Base-by-base conservation (phyloP, 129 eudicot genomes). In the Flaveria trinervia region DNA sequence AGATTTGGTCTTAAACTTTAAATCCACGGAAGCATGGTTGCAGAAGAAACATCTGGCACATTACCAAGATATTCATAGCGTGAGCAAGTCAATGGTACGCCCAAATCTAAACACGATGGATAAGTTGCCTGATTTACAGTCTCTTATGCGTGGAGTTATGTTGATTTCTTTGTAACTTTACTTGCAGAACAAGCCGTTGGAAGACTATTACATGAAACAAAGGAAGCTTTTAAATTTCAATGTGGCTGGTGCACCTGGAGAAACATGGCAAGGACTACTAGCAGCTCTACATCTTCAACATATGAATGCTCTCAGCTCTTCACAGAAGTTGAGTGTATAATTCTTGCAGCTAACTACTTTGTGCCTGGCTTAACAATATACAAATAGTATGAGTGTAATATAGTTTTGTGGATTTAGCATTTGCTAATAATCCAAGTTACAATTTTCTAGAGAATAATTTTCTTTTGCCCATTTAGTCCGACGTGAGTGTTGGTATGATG, bases 241-340 rank as follows among this genome's bases (percentile, higher is more conserved):
- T 68, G 97, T 89, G 75, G 84, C 85, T 16, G 93, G 95, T 73
- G 90, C 88, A 62, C 93, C 90, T 46, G 96, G 93, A 61, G 97
- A 93, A 57, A 81, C 96, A 44, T 93, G 97, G 97, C 81, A 91
- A 66, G 96, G 97, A 68, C 90, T 93, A 5, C 82, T 93, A 80
- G 88, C 97, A 64, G 96, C 97, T 26, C 78, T 93, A 65, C 98
- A 89, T 80, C 97, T 93, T 77, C 96, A 87, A 83, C 98, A 91
- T 76, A 73, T 83, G 85, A 87, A 81, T 77, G 86, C 88, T 50
- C 68, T 82, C 73, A 41, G 30, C 76, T 80, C 90, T 45, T 84
- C 93, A 41, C 96, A 88, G 64, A 89, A 87, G 81, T 75, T 92
- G 83, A 88, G 87, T 36, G 89, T 92, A 49, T 89, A 56, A 89